Evolutionary conservation across 2,329 filamentous ascomycete species (phyloP), one percentile per base, ranked within the genome.

Genomic region (Byssochlamys sp.): DNA sequence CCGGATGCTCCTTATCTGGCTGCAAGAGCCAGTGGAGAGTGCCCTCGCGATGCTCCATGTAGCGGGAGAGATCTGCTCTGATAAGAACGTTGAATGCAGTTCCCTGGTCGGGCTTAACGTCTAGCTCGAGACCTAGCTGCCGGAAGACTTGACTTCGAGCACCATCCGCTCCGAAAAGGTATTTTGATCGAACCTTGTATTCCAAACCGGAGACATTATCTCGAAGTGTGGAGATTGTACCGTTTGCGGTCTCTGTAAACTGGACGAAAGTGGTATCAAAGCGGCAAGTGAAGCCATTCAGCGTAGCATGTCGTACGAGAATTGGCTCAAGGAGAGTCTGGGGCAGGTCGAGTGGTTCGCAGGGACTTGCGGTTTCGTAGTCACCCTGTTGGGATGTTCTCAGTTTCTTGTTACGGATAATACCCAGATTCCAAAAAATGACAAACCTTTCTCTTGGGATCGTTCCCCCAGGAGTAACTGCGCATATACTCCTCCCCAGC

Each of bases 21-120:
- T 79, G 77, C 65, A 86, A 73, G 1, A 84, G 72, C 79, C 81
- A 85, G 65, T 87, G 83, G 19, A 86, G 71, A 63, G 84, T 85
- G 0, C 83, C 84, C 28, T 73, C 75, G 0, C 83, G 75, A 54
- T 76, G 69, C 55, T 39, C 14, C 35, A 39, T 39, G 11, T 39
- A n/a, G 14, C 35, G 35, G 12, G 35, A 39, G 78, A 85, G 69
- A 63, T 86, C 81, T 0, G 75, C 76, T 49, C 77, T 71, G 5
- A 79, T 72, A 2, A 80, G 70, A 25, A 81, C 68, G 60, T 82
- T 82, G 49, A 77, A 71, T 2, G 80, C 80, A 4, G 79, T 60
- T 1, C 79, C 79, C 56, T 79, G 75, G 2, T 77, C 76, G 0
- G 76, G 75, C 53, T 73, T 72, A 27, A 69, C 71, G 51, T 74